phyloP scores from a whole-genome alignment of 2,329 filamentous ascomycete species.

The Calonectria pauciramosa region DNA sequence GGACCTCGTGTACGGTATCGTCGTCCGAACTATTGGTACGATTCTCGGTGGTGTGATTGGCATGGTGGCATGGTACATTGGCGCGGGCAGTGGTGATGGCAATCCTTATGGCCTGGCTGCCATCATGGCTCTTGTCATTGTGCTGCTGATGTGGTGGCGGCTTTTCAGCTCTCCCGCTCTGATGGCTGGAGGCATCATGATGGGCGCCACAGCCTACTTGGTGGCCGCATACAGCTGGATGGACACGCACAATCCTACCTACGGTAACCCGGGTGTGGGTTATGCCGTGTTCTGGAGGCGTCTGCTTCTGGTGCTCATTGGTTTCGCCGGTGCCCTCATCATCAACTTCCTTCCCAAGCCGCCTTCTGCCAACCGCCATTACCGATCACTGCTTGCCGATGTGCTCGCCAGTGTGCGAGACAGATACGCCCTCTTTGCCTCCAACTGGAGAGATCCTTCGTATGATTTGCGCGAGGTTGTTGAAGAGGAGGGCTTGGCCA shows the following conservation, averaged over 20 bases:
- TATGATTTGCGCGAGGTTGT: conserved; percentile 16
- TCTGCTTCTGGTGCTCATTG: conserved; percentile 24
- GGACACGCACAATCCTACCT: conserved; percentile 34
- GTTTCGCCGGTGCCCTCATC: conserved; percentile 19
- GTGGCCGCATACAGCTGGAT: conserved; percentile 38
- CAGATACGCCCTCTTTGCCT: conserved; percentile 24
- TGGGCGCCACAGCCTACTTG: conserved; percentile 38
- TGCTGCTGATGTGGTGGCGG: conserved; percentile 40
- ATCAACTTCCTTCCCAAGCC: conserved; percentile 28
- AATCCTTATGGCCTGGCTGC: conserved; percentile 35
- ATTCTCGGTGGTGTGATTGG: conserved; percentile 20
- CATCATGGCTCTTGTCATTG: conserved; percentile 34
- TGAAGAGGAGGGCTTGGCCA: conserved; percentile 15
- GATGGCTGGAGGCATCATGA: conserved; percentile 37
- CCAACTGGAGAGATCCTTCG: conserved; percentile 24
- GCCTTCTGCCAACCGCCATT: conserved; percentile 28
- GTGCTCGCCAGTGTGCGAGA: conserved; percentile 22
- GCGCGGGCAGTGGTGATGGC: conserved; percentile 23
- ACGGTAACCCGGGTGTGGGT: conserved; percentile 31
- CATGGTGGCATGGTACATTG: conserved; percentile 26
- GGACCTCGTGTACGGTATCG: conserved; percentile 31
- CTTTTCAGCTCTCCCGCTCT: conserved; percentile 35
- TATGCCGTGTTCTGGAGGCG: conserved; percentile 32
- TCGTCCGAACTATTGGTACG: conserved; percentile 22
- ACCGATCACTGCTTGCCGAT: conserved; percentile 24